A percentile compares a stretch with the other conserved stretches of the same genome.
phyloP scores from a whole-genome alignment of 2,329 filamentous ascomycete species.

The Aspergillus latus region DNA sequence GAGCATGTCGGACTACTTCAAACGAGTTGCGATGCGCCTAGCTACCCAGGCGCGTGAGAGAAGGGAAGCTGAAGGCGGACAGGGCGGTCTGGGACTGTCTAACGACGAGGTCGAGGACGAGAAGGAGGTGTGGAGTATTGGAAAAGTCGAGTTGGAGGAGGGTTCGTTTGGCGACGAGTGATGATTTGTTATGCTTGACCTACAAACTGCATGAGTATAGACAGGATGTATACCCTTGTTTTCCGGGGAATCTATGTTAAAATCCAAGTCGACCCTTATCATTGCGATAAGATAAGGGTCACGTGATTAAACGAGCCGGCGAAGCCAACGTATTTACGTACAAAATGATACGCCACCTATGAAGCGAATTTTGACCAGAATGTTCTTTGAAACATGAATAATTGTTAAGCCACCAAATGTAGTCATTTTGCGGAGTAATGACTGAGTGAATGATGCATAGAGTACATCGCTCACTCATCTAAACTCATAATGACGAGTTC shows the following conservation, averaged over 20 bases:
- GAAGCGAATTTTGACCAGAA: not conserved
- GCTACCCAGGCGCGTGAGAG: constrained; percentile 86
- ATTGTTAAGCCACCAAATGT: not conserved
- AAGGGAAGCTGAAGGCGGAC: constrained; percentile 85
- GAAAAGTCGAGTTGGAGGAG: constrained; percentile 79
- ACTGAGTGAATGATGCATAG: not conserved
- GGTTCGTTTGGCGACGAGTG: constrained; percentile 38
- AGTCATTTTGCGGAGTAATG: not conserved
- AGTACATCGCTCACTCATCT: not conserved
- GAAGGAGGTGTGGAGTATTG: constrained; percentile 92
- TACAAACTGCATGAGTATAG: constrained; percentile 17
- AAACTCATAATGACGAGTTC: not conserved
- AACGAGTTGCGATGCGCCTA: constrained; percentile 80
- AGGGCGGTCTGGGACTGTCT: constrained; percentile 78
- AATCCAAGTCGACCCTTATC: constrained; percentile 6
- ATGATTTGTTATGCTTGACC: constrained; percentile 22
- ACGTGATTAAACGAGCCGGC: not conserved
- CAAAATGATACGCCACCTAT: not conserved
- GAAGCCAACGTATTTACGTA: not conserved
- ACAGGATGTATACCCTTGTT: constrained; percentile 29
- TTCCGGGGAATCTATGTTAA: constrained; percentile 16
- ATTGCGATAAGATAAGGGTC: not conserved
- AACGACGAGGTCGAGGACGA: constrained; percentile 94
- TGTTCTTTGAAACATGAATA: not conserved
- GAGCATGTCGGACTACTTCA: constrained; percentile 96